Conservation (phyloP, 106 monocot genomes). For the Dactylorhiza incarnata region DNA sequence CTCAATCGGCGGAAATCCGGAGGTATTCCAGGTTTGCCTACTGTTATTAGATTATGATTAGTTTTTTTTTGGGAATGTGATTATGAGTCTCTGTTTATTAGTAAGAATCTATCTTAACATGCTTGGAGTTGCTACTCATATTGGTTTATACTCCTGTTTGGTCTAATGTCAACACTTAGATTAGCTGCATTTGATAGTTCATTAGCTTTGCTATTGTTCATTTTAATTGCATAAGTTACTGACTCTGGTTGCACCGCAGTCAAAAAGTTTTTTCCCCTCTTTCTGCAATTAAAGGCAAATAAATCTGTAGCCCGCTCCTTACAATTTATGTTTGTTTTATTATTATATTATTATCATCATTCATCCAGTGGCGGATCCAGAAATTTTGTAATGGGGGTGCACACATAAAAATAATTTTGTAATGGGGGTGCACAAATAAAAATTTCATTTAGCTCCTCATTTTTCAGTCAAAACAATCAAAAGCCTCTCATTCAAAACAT, state of each 20-base stretch:
- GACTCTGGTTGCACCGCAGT: too few relatives aligned
- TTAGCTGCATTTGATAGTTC: not conserved
- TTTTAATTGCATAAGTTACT: not conserved
- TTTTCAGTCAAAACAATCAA: too few relatives aligned
- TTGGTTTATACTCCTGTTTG: not conserved
- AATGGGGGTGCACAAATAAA: too few relatives aligned
- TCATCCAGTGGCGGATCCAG: too few relatives aligned
- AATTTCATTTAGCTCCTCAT: too few relatives aligned
- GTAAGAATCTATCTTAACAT: not conserved
- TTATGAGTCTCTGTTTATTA: not conserved
- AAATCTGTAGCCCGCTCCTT: not conserved
- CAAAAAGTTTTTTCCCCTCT: not conserved
- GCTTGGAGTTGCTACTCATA: not conserved
- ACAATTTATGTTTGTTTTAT: not conserved
- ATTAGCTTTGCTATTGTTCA: not conserved
- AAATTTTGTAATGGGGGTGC: too few relatives aligned
- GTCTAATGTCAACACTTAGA: not conserved
- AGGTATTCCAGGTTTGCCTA: conserved; percentile 17
- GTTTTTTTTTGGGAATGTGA: not conserved
- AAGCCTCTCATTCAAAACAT: too few relatives aligned
- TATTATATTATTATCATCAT: not conserved
- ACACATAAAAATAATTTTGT: too few relatives aligned
- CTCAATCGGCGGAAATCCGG: conserved; percentile 43
- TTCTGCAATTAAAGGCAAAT: not conserved
- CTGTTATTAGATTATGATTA: not conserved